Conservation (phyloP, 2,329 filamentous ascomycete genomes). For the Cercospora janseana region DNA sequence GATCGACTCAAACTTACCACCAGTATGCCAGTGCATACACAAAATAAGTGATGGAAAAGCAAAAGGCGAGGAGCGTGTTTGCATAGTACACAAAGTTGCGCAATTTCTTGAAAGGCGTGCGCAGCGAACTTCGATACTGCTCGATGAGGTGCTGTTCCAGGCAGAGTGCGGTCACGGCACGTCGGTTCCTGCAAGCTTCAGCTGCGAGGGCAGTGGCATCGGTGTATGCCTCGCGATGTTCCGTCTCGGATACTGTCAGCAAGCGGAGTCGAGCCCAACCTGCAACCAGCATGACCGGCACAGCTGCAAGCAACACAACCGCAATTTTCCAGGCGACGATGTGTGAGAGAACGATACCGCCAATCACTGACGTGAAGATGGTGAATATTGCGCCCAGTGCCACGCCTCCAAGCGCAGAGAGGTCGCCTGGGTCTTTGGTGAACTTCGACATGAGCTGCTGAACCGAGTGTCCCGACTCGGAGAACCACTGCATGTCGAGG, state of each 20-base stretch:
- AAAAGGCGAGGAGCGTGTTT: constrained; percentile 46
- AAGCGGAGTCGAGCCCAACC: constrained; percentile 50
- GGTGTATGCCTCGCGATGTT: constrained; percentile 63
- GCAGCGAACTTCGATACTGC: constrained; percentile 41
- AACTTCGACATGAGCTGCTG: constrained; percentile 48
- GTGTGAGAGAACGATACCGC: constrained; percentile 49
- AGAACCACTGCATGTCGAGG: constrained; percentile 56
- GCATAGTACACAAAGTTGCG: constrained; percentile 42
- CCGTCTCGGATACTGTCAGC: constrained; percentile 58
- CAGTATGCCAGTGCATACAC: constrained; percentile 51
- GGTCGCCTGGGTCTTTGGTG: constrained; percentile 49
- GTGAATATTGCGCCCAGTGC: constrained; percentile 53
- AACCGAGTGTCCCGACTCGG: constrained; percentile 44
- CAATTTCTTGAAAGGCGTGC: constrained; percentile 43
- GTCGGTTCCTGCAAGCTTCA: constrained; percentile 65
- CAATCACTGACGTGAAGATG: constrained; percentile 47
- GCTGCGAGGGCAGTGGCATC: constrained; percentile 63
- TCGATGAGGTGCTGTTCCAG: constrained; percentile 42
- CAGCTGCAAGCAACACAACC: constrained; percentile 49
- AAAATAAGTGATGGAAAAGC: constrained; percentile 48
- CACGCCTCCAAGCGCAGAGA: constrained; percentile 50
- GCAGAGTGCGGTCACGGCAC: constrained; percentile 54
- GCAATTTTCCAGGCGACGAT: constrained; percentile 53
- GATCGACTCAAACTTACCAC: no score
- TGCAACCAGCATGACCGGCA: constrained; percentile 49